Percentiles rank a stretch among this genome's conserved stretches.
These are phyloP conservation scores for Yamadazyma paraphyllophila DNA, from an alignment of 805 yeast species.

Conservation along the genomic window DNA sequence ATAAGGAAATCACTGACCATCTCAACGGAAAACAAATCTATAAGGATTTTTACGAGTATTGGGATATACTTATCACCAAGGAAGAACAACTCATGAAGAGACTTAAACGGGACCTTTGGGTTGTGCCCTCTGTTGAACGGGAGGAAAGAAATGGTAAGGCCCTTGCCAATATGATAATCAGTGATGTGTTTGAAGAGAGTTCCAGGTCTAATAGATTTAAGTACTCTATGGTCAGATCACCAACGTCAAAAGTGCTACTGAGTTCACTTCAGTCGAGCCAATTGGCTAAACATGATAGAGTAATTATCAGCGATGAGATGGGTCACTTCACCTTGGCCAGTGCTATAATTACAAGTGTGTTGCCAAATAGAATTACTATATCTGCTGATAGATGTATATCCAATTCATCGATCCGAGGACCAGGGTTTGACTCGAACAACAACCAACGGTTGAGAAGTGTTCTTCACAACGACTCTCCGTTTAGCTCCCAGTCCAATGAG, in stretches of 20 bases:
- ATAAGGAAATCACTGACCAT: constrained; percentile 50
- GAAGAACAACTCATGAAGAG: constrained; percentile 64
- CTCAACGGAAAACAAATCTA: constrained; percentile 40
- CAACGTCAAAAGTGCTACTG: constrained; percentile 6
- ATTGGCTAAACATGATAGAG: constrained; percentile 55
- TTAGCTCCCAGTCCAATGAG: constrained; percentile 6
- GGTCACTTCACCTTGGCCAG: constrained; percentile 75
- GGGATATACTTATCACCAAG: constrained; percentile 70
- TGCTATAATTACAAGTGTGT: constrained; percentile 53
- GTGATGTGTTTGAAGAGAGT: constrained; percentile 3
- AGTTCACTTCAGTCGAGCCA: constrained; percentile 41
- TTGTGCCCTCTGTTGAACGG: constrained; percentile 53
- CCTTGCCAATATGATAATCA: constrained; percentile 44
- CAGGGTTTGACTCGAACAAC: constrained; percentile 42
- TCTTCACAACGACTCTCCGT: constrained; percentile 19
- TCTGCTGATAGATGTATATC: constrained; percentile 54
- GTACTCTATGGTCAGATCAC: constrained; percentile 50
- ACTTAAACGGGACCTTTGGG: constrained; percentile 67
- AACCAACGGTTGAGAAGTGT: constrained; percentile 52
- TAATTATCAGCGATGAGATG: constrained; percentile 73
- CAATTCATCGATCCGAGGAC: constrained; percentile 36
- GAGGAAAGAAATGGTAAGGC: constrained; percentile 62
- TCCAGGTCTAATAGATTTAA: constrained; percentile 26
- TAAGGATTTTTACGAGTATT: constrained; percentile 58
- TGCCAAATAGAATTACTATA: constrained; percentile 44